A percentile compares a stretch with the other conserved stretches of the same genome.
Conservation (phyloP, 192 early-diverging fungal genomes). For the Coemansia sp. region DNA sequence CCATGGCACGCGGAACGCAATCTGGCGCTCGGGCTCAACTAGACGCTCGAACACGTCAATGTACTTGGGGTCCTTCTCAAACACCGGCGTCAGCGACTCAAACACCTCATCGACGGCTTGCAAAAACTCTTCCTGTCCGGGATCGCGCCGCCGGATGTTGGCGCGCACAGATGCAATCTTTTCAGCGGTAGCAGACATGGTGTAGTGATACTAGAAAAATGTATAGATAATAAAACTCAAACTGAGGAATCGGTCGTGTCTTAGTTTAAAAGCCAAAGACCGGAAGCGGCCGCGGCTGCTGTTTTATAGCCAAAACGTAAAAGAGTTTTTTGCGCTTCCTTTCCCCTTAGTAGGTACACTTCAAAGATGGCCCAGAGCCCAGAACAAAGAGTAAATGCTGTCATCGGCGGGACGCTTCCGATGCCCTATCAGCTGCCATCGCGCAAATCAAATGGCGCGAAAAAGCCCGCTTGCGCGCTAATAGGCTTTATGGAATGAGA, state of each 20-base stretch:
- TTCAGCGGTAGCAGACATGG: conserved; percentile 40
- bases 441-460: conserved; percentile 1
- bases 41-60: conserved; percentile 54
- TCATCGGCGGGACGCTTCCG: background rate
- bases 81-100: conserved; percentile 52
- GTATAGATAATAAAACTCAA: no score
- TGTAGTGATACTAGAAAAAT: no score
- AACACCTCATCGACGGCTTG: conserved; percentile 57
- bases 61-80: conserved; percentile 51
- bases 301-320: no score
- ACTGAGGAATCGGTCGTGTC: no score
- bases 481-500: background rate
- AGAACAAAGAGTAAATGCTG: no score
- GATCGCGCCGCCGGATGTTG: conserved; percentile 41
- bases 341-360: no score
- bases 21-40: conserved; percentile 57
- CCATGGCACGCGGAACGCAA: conserved; percentile 58
- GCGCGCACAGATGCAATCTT: conserved; percentile 40
- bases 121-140: conserved; percentile 54
- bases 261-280: no score
- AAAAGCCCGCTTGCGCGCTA: conserved; percentile 1
- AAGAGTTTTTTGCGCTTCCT: no score
- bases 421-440: conserved; percentile 2
- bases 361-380: no score
- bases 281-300: no score